Evolutionary conservation across 176 grass and related monocot genomes (phyloP).

Genomic region (Avena atlantica): DNA sequence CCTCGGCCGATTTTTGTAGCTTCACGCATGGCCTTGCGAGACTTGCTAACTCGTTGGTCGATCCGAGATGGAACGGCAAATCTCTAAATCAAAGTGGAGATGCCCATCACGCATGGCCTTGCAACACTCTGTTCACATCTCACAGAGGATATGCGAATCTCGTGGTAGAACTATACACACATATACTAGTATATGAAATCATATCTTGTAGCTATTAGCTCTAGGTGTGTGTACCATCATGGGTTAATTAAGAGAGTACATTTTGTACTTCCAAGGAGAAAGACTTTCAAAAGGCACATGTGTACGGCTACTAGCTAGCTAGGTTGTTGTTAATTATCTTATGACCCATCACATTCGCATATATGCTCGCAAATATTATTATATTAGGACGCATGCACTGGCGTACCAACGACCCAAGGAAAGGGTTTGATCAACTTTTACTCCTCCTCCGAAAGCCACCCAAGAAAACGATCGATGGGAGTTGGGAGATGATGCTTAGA

Average conservation of each 20-base stretch:
- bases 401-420: conserved; percentile 12
- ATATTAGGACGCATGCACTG: background rate
- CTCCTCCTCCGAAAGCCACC: conserved; percentile 62
- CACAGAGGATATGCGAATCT: background rate
- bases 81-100: background rate
- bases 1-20: conserved; percentile 10
- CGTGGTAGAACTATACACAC: background rate
- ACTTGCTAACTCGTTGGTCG: background rate
- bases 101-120: conserved; percentile 29
- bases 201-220: background rate
- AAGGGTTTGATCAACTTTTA: conserved; percentile 39
- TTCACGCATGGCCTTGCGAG: conserved; percentile 40
- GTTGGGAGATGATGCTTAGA: conserved; percentile 28
- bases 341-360: background rate
- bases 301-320: background rate
- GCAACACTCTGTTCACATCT: background rate
- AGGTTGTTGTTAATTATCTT: background rate
- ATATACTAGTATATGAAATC: background rate
- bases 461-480: conserved; percentile 35
- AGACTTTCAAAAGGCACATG: background rate
- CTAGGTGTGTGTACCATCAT: background rate
- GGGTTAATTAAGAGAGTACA: background rate
- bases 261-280: background rate
- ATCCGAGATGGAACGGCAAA: background rate
- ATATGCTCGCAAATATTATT: conserved; percentile 18